Conservation (phyloP, 2,329 filamentous ascomycete genomes). For the Sclerotinia minor region DNA sequence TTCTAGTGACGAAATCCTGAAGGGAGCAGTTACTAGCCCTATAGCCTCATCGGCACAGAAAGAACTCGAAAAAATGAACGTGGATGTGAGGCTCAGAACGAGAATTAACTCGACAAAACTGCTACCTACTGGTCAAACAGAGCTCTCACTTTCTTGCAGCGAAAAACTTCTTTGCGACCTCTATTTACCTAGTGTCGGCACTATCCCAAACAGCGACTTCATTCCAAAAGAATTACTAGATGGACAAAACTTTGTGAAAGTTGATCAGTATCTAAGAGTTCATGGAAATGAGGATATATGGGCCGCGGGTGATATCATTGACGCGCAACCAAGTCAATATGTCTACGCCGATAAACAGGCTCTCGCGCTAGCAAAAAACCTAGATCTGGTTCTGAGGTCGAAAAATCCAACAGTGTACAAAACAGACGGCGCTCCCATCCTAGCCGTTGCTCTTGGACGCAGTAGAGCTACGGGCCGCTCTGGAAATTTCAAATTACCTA, state of each 20-base stretch:
- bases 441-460: conserved; percentile 36
- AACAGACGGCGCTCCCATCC: conserved; percentile 28
- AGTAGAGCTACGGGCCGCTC: conserved; percentile 34
- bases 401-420: conserved; percentile 34
- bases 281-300: conserved; percentile 43
- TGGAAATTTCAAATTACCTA: conserved; percentile 35
- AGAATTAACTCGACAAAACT: conserved; percentile 45
- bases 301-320: conserved; percentile 36
- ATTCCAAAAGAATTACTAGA: conserved; percentile 49
- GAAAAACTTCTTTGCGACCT: conserved; percentile 53
- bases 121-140: conserved; percentile 48
- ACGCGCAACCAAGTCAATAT: conserved; percentile 34
- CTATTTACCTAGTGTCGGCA: conserved; percentile 58
- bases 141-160: conserved; percentile 50
- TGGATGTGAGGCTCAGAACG: conserved; percentile 49
- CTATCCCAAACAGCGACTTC: conserved; percentile 56
- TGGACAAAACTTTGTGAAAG: conserved; percentile 48
- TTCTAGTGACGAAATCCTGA: conserved; percentile 30
- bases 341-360: conserved; percentile 34
- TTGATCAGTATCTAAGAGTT: conserved; percentile 54
- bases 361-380: conserved; percentile 34
- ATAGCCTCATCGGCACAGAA: conserved; percentile 43
- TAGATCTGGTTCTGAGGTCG: conserved; percentile 34
- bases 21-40: conserved; percentile 25
- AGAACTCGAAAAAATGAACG: conserved; percentile 56